Evolutionary conservation across 2,329 filamentous ascomycete genomes (phyloP), one percentile per base, ranked within the genome.

Genomic region (Cladosporium sp.): DNA sequence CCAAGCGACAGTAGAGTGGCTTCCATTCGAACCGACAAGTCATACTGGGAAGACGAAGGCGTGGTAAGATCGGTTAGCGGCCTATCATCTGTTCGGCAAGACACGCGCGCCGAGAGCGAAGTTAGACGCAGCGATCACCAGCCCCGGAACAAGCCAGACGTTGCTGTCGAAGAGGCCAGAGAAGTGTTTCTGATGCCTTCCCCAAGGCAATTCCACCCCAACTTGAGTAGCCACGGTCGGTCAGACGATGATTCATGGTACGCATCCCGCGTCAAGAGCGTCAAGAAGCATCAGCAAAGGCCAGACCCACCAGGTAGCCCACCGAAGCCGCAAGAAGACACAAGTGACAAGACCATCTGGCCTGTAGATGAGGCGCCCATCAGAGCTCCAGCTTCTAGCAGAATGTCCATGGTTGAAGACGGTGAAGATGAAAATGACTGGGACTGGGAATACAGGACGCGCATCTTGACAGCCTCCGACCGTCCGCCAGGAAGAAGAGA

Each of bases 391-490:
- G 63, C 56, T 36, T 59, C 63, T 18, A 57, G 58, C n/a, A 58
- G 63, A 23, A 26, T 32, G 8, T 59, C 63, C 8, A 16, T 58
- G 43, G 58, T 21, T 3, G 39, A 59, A 16, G 54, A 57, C 16
- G 46, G 21, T 4, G 49, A 32, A 4, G 56, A 65, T 2, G 58
- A 48, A 10, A 43, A 59, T 14, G 63, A 65, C 30, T 65, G 63
- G 63, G 63, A 65, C 46, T 65, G 63, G 63, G 63, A 65, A 30
- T 65, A 65, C 46, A 54, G 14, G 14, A 39, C 39, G 56, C 63
- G 53, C 14, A 54, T 54, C n/a, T 21, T 65, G 5, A 46, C 57
- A 53, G 43, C 63, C 23, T 48, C 46, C 21, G 36, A 63, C n/a
- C 49, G 36, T 30, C 49, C 46, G 13, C 23, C 46, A 11, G 48